These are phyloP conservation scores for Prunus yedoensis DNA, from an alignment of 331 rosid species.

Conservation along the genomic window DNA sequence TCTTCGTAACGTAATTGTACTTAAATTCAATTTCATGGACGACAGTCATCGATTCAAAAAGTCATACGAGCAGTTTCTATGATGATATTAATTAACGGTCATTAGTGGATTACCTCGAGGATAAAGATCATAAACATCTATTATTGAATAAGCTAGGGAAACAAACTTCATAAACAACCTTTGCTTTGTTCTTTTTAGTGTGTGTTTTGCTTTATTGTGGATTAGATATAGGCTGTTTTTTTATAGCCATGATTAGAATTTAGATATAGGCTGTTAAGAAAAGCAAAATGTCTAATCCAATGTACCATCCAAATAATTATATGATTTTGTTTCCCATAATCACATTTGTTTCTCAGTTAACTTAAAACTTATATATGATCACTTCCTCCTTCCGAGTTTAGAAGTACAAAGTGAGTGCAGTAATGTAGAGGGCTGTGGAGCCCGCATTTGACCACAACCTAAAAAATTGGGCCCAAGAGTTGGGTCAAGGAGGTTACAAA, in stretches of 20 bases:
- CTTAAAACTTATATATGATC: too few relatives aligned
- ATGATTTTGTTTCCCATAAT: constrained; percentile 1
- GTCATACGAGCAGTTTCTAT: too few relatives aligned
- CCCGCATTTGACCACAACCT: neutral
- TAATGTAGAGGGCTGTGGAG: neutral
- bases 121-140: neutral
- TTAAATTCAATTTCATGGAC: too few relatives aligned
- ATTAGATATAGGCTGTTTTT: too few relatives aligned
- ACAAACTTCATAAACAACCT: neutral
- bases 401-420: constrained; percentile 5
- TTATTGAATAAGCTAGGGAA: neutral
- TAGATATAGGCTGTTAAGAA: neutral
- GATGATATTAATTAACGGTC: neutral
- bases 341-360: neutral
- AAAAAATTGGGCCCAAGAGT: neutral
- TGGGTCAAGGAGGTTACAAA: neutral
- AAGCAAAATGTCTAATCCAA: neutral
- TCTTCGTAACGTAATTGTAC: too few relatives aligned
- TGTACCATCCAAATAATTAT: neutral
- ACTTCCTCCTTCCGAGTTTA: neutral
- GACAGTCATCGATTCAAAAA: too few relatives aligned
- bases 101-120: neutral
- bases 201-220: neutral
- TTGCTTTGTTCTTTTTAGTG: neutral
- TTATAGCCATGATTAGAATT: too few relatives aligned